Base-by-base conservation (phyloP, 306 rosid genomes). In the Arachis hypogaea region DNA sequence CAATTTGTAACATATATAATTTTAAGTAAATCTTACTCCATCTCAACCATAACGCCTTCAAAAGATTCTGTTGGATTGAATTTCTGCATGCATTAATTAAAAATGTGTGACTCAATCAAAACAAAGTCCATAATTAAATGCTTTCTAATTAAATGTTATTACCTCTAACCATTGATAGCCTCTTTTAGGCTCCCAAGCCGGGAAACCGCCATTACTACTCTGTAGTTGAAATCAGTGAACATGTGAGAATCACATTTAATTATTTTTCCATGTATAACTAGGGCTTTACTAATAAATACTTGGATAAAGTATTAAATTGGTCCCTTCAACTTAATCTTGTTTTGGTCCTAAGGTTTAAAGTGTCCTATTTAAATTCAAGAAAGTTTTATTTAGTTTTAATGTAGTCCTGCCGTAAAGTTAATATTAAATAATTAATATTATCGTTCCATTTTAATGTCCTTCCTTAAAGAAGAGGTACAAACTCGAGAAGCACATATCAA, bases 401-500 rank as follows among this genome's bases (percentile, higher is more conserved):
- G 28, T 22, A 22, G 28, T 22, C 1, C 1, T 22, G 28, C 28
- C 28, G 28, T 1, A 22, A 22, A 22, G 1, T 22, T 22, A 22
- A 22, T 22, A 22, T 22, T 22, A 22, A 22, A 22, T 22, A 22
- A 22, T 22, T 22, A 22, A 22, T 1, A 22, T 22, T 22, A 22
- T 22, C 1, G 28, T 22, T 22, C 28, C 1, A 22, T 22, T 22
- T 22, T 22, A 22, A 22, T 22, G 28, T 22, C 1, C 1, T 22
- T 22, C 28, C 28, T 22, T 94, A 71, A 94, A 94, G 85, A 94
- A 94, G 86, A 76, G 99, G 83, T 94, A 94, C 75, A 94, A 92
- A 79, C 78, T 94, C 50, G 97, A 94, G 84, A 80, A 90, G 67
- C 96, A 94, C 10, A 88, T 95, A 92, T 92, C 92, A 94, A 11